phyloP scores from a whole-genome alignment of 805 yeast genomes.

The Kodamaea restingae region DNA sequence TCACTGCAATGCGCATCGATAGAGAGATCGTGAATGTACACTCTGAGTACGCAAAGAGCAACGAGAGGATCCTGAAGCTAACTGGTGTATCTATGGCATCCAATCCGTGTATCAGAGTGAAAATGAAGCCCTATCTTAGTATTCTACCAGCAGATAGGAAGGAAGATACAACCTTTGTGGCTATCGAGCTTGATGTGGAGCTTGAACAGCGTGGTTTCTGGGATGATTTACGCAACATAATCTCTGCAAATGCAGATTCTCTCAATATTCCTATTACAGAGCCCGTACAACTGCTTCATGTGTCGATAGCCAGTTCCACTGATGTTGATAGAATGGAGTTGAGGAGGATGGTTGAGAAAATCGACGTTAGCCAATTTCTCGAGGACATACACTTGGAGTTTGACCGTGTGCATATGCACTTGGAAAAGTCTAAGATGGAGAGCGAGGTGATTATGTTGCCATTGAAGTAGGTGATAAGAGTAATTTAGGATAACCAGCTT shows the following conservation, averaged over 20 bases:
- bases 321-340: neutral
- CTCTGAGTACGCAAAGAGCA: slow-evolving; percentile 1
- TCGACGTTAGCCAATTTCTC: slow-evolving; percentile 6
- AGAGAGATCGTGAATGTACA: neutral
- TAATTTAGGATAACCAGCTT: too few species aligned
- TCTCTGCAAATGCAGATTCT: slow-evolving; percentile 11
- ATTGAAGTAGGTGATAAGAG: neutral
- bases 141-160: slow-evolving; percentile 1
- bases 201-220: slow-evolving; percentile 10
- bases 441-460: neutral
- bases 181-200: slow-evolving; percentile 8
- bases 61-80: slow-evolving; percentile 1
- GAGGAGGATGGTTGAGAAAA: neutral
- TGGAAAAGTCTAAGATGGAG: neutral
- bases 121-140: slow-evolving; percentile 1
- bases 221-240: slow-evolving; percentile 8
- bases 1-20: slow-evolving; percentile 4
- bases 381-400: slow-evolving; percentile 4
- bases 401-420: neutral
- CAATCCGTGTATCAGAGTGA: slow-evolving; percentile 4
- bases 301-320: slow-evolving; percentile 1
- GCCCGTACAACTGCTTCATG: slow-evolving; percentile 9
- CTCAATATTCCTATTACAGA: slow-evolving; percentile 2
- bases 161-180: slow-evolving; percentile 13
- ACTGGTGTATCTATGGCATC: slow-evolving; percentile 3